phyloP scores from a whole-genome alignment of 2,329 filamentous ascomycete species.

The Exserohilum turcica region DNA sequence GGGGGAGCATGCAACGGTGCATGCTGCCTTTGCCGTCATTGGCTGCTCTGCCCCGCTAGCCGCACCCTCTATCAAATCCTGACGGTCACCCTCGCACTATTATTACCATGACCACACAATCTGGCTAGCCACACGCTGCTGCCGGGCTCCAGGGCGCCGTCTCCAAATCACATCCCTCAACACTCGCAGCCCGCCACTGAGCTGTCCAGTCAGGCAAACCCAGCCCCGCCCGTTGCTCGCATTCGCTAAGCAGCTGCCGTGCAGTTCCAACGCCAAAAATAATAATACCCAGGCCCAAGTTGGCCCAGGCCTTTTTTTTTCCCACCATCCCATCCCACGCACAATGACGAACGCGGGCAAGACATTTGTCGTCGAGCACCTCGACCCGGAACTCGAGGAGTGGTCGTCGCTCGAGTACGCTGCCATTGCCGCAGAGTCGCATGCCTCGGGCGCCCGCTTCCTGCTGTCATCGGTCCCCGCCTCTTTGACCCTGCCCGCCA shows the following conservation, averaged over 20 bases:
- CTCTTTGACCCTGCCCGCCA: slow-evolving; percentile 63
- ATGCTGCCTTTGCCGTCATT: slow-evolving; percentile 16
- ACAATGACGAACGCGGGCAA: slow-evolving; percentile 54
- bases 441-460: slow-evolving; percentile 69
- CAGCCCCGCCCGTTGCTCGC: background rate
- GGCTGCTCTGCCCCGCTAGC: slow-evolving; percentile 23
- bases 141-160: slow-evolving; percentile 32
- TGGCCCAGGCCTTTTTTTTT: slow-evolving; percentile 2
- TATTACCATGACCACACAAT: slow-evolving; percentile 31
- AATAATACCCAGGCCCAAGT: slow-evolving; percentile 12
- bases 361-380: slow-evolving; percentile 93
- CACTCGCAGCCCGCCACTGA: background rate
- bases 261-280: slow-evolving; percentile 8
- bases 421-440: slow-evolving; percentile 82
- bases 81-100: slow-evolving; percentile 21
- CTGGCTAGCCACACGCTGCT: slow-evolving; percentile 32
- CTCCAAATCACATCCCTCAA: slow-evolving; percentile 16
- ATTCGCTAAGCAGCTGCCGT: slow-evolving; percentile 9
- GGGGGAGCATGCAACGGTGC: slow-evolving; percentile 13
- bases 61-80: slow-evolving; percentile 13
- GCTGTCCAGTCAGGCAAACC: background rate
- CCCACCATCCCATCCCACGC: slow-evolving; percentile 17
- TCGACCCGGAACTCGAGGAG: slow-evolving; percentile 88
- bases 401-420: slow-evolving; percentile 96
- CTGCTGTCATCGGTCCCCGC: slow-evolving; percentile 80